Evolutionary conservation across 1,284 basidiomycete genomes (phyloP).

Genomic region (Porogramme epimiltina): DNA sequence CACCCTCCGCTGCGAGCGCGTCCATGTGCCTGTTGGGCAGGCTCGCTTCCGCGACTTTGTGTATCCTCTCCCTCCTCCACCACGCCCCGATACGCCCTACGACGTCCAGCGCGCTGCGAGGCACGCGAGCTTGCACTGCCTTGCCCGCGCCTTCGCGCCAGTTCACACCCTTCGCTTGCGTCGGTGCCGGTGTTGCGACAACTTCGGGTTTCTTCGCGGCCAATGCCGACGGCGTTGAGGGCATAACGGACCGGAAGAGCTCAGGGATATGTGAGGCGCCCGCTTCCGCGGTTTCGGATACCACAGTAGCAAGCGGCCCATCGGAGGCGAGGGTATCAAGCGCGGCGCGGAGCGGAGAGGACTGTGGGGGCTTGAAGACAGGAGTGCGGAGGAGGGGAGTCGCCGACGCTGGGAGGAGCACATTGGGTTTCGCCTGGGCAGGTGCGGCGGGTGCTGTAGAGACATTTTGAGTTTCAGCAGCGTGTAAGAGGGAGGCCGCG

Average conservation of each 20-base stretch:
- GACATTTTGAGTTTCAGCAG: background rate
- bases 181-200: constrained; percentile 20
- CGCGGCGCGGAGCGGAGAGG: constrained; percentile 50
- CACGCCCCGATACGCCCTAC: constrained; percentile 37
- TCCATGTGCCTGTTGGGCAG: constrained; percentile 63
- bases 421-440: constrained; percentile 21
- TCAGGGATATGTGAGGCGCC: constrained; percentile 53
- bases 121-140: constrained; percentile 28
- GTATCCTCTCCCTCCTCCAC: constrained; percentile 60
- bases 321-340: constrained; percentile 60
- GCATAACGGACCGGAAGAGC: constrained; percentile 54
- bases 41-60: constrained; percentile 51
- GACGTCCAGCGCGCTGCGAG: constrained; percentile 32
- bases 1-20: constrained; percentile 59
- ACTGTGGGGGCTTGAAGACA: constrained; percentile 43
- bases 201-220: constrained; percentile 26
- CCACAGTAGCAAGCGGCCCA: constrained; percentile 51
- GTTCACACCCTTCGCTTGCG: constrained; percentile 15
- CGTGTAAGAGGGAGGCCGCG: background rate
- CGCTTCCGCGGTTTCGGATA: constrained; percentile 47
- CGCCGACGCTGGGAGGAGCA: constrained; percentile 30
- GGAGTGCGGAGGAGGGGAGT: constrained; percentile 50
- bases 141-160: constrained; percentile 17
- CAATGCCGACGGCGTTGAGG: constrained; percentile 31
- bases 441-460: constrained; percentile 27